Evolutionary conservation across 345 rosid genomes (phyloP), one percentile per base, ranked within the genome.

Genomic region (Xanthoceras sorbifolium): DNA sequence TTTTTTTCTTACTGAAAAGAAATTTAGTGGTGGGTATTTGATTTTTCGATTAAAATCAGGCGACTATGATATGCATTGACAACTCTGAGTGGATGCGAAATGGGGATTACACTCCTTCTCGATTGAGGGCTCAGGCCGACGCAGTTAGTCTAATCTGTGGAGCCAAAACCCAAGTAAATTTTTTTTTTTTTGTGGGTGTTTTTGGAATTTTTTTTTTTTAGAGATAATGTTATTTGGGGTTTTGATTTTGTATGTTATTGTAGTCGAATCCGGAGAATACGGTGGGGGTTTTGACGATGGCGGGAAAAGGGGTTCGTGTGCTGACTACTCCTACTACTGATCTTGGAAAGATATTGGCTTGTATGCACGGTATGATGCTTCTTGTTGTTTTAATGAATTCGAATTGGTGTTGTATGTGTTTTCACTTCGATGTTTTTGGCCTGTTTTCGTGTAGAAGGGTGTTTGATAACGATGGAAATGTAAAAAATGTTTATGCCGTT

Each of bases 41-140:
- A 42, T 22, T 57, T n/a, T 67, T 62, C 28, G 54, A 73, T 59
- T 32, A 29, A 46, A 73, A 77, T 42, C 81, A 90, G 94, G 94
- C 94, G 81, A 90, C 97, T 61, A 88, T 92, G 94, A 90, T 92
- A 66, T 92, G 94, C 77, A 82, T 90, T 84, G 97, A 92, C 78
- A 92, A 90, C 80, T 92, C 97, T 5, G 94, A 90, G 73, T 90
- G 94, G 97, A 92, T 90, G 97, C 90, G 97, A 66, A 92, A 92
- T 80, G 94, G 97, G 48, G 94, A 92, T 79, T 92, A 92, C 74
- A 67, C 88, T 67, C 94, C 93, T 1, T 87, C 88, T 80, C 86
- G 94, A 72, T 79, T 90, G 72, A 90, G 85, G 72, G 92, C 97
- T 29, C 97, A 90, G 64, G 88, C 91, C 9, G 97, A 92, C 72